These are phyloP conservation scores for Aspergillus kassunensis DNA, from an alignment of 495 filamentous ascomycete species.

Conservation along the genomic window DNA sequence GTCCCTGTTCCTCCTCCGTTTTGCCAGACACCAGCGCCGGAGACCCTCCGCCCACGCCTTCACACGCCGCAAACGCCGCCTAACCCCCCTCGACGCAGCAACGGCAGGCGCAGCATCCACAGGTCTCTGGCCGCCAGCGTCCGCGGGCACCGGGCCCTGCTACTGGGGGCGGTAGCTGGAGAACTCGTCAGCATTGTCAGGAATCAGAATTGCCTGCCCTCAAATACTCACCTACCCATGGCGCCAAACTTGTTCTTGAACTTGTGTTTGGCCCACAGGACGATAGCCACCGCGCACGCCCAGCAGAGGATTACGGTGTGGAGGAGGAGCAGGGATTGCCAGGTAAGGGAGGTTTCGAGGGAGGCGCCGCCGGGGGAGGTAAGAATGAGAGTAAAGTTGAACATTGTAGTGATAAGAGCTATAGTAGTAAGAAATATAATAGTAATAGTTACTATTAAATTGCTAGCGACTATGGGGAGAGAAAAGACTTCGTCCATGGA, in stretches of 20 bases:
- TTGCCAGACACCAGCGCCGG: too few relatives aligned
- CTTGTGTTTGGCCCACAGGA: background rate
- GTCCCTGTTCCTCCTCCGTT: too few relatives aligned
- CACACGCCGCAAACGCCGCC: too few relatives aligned
- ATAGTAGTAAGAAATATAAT: too few relatives aligned
- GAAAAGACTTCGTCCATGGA: constrained; percentile 2
- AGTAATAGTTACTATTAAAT: background rate
- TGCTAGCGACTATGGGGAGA: background rate
- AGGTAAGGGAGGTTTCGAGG: background rate
- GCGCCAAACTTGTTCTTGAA: background rate
- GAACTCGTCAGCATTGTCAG: background rate
- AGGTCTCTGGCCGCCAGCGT: too few relatives aligned
- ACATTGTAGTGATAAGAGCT: too few relatives aligned
- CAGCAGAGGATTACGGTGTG: background rate
- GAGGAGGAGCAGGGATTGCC: background rate
- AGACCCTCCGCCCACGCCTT: too few relatives aligned
- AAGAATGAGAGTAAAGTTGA: background rate
- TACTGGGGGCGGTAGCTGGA: background rate
- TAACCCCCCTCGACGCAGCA: too few relatives aligned
- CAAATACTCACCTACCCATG: background rate
- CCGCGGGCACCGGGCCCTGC: too few relatives aligned
- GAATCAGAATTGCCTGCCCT: background rate
- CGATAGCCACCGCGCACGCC: background rate
- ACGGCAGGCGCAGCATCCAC: too few relatives aligned
- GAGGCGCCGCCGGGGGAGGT: too few relatives aligned